These are phyloP conservation scores for Sphaerobolus stellatus DNA, from an alignment of 1,284 basidiomycete genomes.

Conservation along the genomic window DNA sequence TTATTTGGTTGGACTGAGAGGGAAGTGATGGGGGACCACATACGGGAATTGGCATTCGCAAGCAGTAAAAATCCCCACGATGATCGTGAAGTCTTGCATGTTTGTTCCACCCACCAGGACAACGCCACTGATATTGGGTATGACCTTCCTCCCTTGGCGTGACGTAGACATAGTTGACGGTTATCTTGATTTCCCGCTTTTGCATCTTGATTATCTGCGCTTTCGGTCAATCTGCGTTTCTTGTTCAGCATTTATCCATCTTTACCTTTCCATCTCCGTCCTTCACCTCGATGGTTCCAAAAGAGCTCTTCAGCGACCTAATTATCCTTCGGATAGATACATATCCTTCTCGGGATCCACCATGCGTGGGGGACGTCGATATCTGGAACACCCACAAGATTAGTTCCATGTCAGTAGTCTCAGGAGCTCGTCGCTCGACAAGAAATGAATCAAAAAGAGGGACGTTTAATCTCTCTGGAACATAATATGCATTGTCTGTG, in stretches of 20 bases:
- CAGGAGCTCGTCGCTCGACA: neutral
- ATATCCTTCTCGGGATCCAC: neutral
- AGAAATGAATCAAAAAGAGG: neutral
- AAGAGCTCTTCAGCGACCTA: neutral
- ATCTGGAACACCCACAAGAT: neutral
- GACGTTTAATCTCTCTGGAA: neutral
- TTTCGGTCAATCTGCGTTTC: neutral
- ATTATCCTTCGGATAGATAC: neutral
- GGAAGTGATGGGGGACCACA: neutral
- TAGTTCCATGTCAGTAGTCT: neutral
- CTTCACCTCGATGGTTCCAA: neutral
- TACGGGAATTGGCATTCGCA: conserved; percentile 1
- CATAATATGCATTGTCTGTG: neutral
- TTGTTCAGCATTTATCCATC: neutral
- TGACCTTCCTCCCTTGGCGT: neutral
- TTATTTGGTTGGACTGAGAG: neutral
- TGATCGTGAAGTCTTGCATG: neutral
- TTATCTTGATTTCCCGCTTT: neutral
- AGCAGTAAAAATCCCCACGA: neutral
- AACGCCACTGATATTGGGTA: neutral
- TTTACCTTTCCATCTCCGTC: conserved; percentile 2
- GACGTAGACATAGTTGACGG: neutral
- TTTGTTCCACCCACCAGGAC: conserved; percentile 1
- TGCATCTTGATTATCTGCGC: neutral
- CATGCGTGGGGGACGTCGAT: neutral